A percentile compares a stretch with the other conserved stretches of the same genome.
These are phyloP conservation scores for Orbilia oligospora DNA, from an alignment of 2,329 filamentous ascomycete species.

Conservation along the genomic window DNA sequence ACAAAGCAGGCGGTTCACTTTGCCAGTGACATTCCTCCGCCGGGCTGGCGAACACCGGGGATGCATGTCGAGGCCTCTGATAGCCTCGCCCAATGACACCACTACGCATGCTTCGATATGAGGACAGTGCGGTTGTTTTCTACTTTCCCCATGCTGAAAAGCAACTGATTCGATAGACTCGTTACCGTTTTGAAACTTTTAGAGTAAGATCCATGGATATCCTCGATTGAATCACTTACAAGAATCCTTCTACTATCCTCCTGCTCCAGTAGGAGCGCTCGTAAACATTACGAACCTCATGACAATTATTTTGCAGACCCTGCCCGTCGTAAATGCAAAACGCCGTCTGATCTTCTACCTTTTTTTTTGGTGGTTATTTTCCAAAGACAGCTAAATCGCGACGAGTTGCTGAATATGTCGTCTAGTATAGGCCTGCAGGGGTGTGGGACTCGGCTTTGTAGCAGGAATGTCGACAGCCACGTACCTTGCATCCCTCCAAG, in stretches of 20 bases:
- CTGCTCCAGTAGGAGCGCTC: conserved; percentile 37
- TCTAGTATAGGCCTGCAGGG: conserved; percentile 36
- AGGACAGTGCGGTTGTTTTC: conserved; percentile 16
- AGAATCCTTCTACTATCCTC: conserved; percentile 8
- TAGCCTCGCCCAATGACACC: conserved; percentile 41
- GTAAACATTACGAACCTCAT: conserved; percentile 23
- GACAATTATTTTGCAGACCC: conserved; percentile 32
- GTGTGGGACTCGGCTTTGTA: conserved; percentile 40
- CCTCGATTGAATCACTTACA: conserved; percentile 20
- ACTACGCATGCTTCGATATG: conserved; percentile 13
- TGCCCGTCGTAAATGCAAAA: conserved; percentile 45
- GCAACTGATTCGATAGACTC: conserved; percentile 46
- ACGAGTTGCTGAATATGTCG: conserved; percentile 56
- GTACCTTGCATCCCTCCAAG: conserved; percentile 49
- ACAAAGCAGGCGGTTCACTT: conserved; percentile 13
- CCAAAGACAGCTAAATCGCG: conserved; percentile 30
- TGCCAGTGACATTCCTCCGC: conserved; percentile 36
- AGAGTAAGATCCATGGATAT: conserved; percentile 55
- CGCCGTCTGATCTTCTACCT: conserved; percentile 46
- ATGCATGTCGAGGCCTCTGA: conserved; percentile 21
- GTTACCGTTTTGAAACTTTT: conserved; percentile 53
- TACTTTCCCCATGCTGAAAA: conserved; percentile 18
- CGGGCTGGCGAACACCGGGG: conserved; percentile 36
- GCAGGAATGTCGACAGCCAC: conserved; percentile 59
- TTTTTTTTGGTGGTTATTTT: conserved; percentile 20